Evolutionary conservation across 176 grass and related monocot species (phyloP), one percentile per base, ranked within the genome.

Genomic region (Olyra latifolia): DNA sequence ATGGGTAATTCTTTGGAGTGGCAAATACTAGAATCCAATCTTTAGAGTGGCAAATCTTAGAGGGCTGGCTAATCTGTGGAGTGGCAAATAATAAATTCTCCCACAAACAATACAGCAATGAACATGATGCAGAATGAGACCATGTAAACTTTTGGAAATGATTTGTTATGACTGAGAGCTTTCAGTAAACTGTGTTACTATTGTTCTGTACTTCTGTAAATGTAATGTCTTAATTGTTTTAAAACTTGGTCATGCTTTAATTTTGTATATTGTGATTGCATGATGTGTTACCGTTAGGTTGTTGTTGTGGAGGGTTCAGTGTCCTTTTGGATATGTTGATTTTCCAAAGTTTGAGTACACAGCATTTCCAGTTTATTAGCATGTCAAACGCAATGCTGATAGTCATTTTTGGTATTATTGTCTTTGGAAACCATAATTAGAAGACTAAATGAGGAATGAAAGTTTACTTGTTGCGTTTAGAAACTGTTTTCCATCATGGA

Each of bases 381-480:
- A 66, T 58, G n/a, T 78, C 14, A 10, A 78, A 13, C 15, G 12
- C 45, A 28, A 47, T 59, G 15, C 27, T 71, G 59, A 23, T 23
- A 53, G 25, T 40, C n/a, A 73, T 2, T 67, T 60, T 73, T 15
- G 42, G 12, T 66, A 83, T 48, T 39, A 20, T 83, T 83, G 38
- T 56, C 12, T 35, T 35, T 35, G 32, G 32, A 35, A 35, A 35
- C 32, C 32, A 35, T 35, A 64, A 62, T 59, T 44, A 55, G 8
- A 74, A 79, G 41, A 22, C n/a, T 8, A 44, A 69, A 74, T 42
- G 11, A 69, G 22, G 27, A 53, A 78, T 20, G 41, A 35, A 56
- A 64, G 4, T 74, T 84, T 8, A 55, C 12, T 63, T 60, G 3
- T 32, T 60, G 43, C 35, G 73, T 19, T 45, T 47, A 10, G 20